Evolutionary conservation across 1,139 yeast species (phyloP).

Genomic region (Scheffersomyces illinoinensis): DNA sequence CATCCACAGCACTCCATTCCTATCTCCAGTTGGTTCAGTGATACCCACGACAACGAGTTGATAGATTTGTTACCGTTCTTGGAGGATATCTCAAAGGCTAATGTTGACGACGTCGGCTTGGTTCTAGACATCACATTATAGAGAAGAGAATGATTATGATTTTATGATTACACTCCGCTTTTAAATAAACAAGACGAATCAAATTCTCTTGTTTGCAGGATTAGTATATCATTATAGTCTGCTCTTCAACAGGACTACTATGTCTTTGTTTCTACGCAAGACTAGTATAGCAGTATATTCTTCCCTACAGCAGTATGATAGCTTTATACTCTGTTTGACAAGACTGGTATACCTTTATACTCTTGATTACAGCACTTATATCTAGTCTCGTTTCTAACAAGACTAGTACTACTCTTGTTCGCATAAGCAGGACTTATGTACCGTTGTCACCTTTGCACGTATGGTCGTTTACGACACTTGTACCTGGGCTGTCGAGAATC

Average conservation of each 20-base stretch:
- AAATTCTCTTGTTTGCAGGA: neutral
- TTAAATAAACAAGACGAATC: neutral
- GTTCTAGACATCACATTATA: constrained; percentile 72
- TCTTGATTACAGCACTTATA: neutral
- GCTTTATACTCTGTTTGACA: neutral
- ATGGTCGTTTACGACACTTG: neutral
- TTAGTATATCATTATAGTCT: neutral
- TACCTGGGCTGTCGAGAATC: neutral
- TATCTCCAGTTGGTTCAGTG: constrained; percentile 98
- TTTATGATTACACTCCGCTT: neutral
- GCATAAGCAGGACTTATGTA: constrained; percentile 19
- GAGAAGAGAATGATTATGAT: neutral
- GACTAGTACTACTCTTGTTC: constrained; percentile 7
- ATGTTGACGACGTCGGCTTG: constrained; percentile 79
- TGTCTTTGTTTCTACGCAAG: neutral
- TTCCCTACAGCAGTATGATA: neutral
- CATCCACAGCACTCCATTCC: constrained; percentile 99
- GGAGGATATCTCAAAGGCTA: constrained; percentile 70
- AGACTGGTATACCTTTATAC: neutral
- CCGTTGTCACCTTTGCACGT: neutral
- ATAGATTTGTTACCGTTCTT: constrained; percentile 87
- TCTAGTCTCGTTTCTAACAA: neutral
- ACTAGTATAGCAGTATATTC: neutral
- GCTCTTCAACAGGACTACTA: neutral
- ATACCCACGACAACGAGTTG: constrained; percentile 93